Conservation (phyloP, 2,329 filamentous ascomycete genomes). For the Diaporthe caulivora region DNA sequence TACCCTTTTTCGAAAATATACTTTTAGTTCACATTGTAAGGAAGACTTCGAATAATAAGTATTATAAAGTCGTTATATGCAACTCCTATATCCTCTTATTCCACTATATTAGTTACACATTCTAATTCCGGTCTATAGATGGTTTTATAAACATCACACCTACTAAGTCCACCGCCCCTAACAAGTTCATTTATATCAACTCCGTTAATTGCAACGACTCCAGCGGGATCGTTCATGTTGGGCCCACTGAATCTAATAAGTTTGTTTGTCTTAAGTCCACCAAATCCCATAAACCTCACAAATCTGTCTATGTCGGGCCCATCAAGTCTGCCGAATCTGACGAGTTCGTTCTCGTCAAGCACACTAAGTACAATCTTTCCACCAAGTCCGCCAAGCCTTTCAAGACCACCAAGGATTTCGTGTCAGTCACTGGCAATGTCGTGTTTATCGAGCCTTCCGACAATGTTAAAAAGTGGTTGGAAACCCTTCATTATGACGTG, state of each 20-base stretch:
- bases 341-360: no score
- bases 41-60: neutral
- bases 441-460: neutral
- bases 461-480: no score
- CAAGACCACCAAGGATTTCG: neutral
- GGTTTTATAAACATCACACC: no score
- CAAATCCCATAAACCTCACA: no score
- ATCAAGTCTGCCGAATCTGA: no score
- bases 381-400: neutral
- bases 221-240: no score
- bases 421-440: no score
- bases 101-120: neutral
- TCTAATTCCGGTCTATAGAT: neutral
- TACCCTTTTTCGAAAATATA: neutral
- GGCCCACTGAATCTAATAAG: no score
- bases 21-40: neutral
- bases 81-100: neutral
- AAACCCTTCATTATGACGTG: neutral
- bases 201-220: neutral
- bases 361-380: no score
- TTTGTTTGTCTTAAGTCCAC: neutral
- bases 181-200: neutral
- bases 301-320: no score
- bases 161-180: no score
- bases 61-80: neutral